These are phyloP conservation scores for Oleoguttula mirabilis DNA, from an alignment of 495 filamentous ascomycete species.

Conservation along the genomic window DNA sequence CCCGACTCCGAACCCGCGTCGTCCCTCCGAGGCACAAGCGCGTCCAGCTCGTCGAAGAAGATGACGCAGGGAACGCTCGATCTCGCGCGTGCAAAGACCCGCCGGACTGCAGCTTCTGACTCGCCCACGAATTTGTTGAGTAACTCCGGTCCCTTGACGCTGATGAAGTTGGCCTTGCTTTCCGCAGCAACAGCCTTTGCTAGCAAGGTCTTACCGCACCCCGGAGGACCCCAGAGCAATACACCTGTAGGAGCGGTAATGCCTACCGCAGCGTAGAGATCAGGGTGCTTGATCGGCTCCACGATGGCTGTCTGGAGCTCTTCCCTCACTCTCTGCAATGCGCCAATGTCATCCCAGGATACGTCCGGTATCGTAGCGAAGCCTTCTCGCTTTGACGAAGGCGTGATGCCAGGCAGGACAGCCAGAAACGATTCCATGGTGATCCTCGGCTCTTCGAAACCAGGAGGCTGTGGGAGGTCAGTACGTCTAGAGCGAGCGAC, in stretches of 20 bases:
- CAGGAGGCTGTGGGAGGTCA: conserved; percentile 21
- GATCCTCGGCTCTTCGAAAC: conserved; percentile 30
- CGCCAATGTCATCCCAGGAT: conserved; percentile 88
- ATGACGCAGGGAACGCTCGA: conserved; percentile 83
- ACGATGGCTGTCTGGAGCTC: conserved; percentile 81
- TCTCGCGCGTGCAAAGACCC: conserved; percentile 81
- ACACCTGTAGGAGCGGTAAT: conserved; percentile 84
- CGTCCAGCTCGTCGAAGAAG: conserved; percentile 96
- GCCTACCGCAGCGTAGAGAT: conserved; percentile 66
- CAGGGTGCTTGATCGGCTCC: conserved; percentile 77
- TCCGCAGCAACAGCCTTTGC: conserved; percentile 96
- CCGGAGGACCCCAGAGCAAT: conserved; percentile 91
- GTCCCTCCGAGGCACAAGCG: conserved; percentile 74
- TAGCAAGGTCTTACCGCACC: conserved; percentile 92
- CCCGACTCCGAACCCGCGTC: conserved; percentile 71
- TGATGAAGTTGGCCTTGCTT: conserved; percentile 93
- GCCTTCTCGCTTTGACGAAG: conserved; percentile 87
- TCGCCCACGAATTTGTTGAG: conserved; percentile 95
- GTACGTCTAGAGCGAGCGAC: conserved; percentile 2
- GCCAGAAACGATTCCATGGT: conserved; percentile 57
- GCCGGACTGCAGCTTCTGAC: conserved; percentile 80
- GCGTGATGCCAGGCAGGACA: conserved; percentile 76
- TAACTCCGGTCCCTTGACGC: conserved; percentile 88
- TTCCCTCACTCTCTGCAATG: conserved; percentile 63
- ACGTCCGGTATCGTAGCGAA: conserved; percentile 97